phyloP scores from a whole-genome alignment of 345 rosid species.

The Sisymbrium irio region DNA sequence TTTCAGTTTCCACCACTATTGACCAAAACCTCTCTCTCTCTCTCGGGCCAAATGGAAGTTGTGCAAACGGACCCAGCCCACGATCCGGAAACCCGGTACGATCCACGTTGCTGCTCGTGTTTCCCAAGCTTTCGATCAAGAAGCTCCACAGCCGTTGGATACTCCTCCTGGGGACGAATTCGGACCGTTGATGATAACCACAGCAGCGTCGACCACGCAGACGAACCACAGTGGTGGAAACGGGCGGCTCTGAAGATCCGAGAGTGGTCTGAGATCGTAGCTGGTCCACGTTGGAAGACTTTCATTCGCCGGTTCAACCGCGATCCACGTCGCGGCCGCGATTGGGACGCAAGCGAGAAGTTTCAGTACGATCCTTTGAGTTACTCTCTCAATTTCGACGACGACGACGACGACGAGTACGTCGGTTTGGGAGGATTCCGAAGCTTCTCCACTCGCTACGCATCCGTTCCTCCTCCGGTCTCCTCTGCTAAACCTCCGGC shows the following conservation, averaged over 20 bases:
- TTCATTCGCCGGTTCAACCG: conserved; percentile 85
- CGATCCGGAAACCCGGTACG: conserved; percentile 29
- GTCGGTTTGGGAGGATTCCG: conserved; percentile 38
- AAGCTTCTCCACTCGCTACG: conserved; percentile 69
- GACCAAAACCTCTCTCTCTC: neutral
- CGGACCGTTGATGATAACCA: conserved; percentile 36
- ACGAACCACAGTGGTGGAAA: conserved; percentile 52
- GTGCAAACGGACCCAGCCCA: conserved; percentile 14
- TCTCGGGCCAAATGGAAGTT: conserved; percentile 11
- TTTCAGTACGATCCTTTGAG: conserved; percentile 87
- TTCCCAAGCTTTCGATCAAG: conserved; percentile 53
- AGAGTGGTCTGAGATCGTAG: conserved; percentile 93
- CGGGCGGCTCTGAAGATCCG: conserved; percentile 55
- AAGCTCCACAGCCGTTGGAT: conserved; percentile 39
- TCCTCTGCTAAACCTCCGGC: conserved; percentile 27
- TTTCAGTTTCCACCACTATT: conserved; percentile 4
- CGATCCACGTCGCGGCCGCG: conserved; percentile 37
- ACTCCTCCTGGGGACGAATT: conserved; percentile 52
- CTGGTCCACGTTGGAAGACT: conserved; percentile 98
- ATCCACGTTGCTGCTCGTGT: conserved; percentile 52
- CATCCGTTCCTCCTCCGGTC: conserved; percentile 37
- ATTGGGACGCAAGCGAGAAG: conserved; percentile 48
- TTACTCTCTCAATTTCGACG: conserved; percentile 84
- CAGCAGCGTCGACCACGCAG: conserved; percentile 17
- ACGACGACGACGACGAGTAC: conserved; percentile 43